Base-by-base conservation (phyloP, 371 early-diverging fungal species). In the Mucor irregularis region DNA sequence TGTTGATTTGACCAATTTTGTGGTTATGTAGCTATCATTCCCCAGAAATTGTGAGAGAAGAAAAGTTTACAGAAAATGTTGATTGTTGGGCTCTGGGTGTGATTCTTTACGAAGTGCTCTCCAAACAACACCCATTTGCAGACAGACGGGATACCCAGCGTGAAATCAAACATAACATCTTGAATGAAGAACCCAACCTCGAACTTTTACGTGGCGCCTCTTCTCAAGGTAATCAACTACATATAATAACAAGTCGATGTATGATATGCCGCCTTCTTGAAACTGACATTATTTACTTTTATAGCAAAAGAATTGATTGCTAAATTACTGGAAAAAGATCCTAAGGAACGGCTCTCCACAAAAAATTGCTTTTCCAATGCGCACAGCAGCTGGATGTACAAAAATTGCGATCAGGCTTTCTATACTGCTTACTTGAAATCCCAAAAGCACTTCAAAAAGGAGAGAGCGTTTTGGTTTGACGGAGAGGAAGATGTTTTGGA, bases 71-170 rank as follows among this genome's bases (percentile, higher is more conserved):
- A 17, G 48, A 43, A 11, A 61, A 54, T 31, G 38, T 56, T 1
- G 33, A 53, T 43, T 24, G 30, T n/a, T 53, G 43, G 42, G 39
- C 50, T 16, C 26, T 50, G 2, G 50, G 50, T 8, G 39, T 50
- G 17, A 26, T 50, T 16, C 13, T 50, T 28, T 21, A 28, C 9
- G 39, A 50, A 19, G 34, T 50, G 19, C 13, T 50, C 5, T 28
- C 45, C n/a, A 29, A 21, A 34, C 19, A 33, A 34, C 35, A 34
- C 17, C 29, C 39, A 4, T 42, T 42, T 39, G 5, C 10, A 7
- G 4, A 39, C 40, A 17, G 9, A 5, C 16, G 6, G 13, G 6
- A 16, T 16, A 14, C 16, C 6, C 16, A 37, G 13, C 7, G 16
- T 13, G 38, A 37, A 17, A 16, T 6, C n/a, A 37, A n/a, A 37